Conservation (phyloP, 441 rosid species). For the Pelargonium citronellum region DNA sequence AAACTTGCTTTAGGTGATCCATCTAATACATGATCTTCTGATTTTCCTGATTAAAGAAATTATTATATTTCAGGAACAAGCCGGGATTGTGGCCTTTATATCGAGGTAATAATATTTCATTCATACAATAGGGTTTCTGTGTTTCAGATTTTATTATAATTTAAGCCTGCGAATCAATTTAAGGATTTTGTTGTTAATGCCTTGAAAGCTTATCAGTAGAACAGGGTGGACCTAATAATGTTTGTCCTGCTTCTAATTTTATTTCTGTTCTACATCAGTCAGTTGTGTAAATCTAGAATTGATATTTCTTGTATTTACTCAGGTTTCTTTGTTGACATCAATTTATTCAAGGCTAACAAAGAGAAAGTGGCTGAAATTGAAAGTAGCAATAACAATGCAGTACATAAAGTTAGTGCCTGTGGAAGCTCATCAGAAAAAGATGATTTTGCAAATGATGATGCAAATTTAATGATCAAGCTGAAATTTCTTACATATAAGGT, state of each 20-base stretch:
- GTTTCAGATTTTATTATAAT: background rate
- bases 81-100: slow-evolving; percentile 91
- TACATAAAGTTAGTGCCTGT: slow-evolving; percentile 37
- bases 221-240: no score
- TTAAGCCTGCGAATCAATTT: background rate
- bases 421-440: slow-evolving; percentile 33
- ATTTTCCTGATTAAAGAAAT: slow-evolving; percentile 18
- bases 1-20: slow-evolving; percentile 3
- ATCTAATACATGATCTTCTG: slow-evolving; percentile 9
- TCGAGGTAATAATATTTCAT: slow-evolving; percentile 59
- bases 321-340: slow-evolving; percentile 92
- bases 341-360: slow-evolving; percentile 72
- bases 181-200: background rate
- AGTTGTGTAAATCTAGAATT: slow-evolving; percentile 14
- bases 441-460: slow-evolving; percentile 79
- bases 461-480: slow-evolving; percentile 86
- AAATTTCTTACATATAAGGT: slow-evolving; percentile 96
- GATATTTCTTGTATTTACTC: slow-evolving; percentile 23
- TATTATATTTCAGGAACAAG: slow-evolving; percentile 49
- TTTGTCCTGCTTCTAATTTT: background rate
- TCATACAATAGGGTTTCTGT: background rate
- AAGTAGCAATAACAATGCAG: slow-evolving; percentile 28
- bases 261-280: background rate
- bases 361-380: slow-evolving; percentile 50
- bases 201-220: background rate